phyloP scores from a whole-genome alignment of 2,329 filamentous ascomycete species.

The Trichoderma cornu-damae region DNA sequence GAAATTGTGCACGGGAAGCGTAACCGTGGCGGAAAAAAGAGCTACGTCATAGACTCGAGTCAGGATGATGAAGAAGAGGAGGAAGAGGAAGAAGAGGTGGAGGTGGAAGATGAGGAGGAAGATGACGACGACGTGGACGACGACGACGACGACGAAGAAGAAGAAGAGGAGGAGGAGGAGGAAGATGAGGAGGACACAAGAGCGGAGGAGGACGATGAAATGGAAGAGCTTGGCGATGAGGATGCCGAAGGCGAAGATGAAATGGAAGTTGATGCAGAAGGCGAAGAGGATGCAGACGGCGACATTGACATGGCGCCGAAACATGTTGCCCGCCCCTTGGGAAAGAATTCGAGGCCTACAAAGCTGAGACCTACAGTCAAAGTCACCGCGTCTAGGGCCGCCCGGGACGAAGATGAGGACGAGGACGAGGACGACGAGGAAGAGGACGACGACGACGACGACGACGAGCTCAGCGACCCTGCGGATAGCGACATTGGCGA shows the following conservation, averaged over 20 bases:
- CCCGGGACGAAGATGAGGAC: conserved; percentile 38
- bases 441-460: conserved; percentile 48
- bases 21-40: conserved; percentile 53
- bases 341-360: conserved; percentile 38
- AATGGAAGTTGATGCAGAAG: conserved; percentile 44
- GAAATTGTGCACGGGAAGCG: conserved; percentile 48
- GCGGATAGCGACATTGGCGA: conserved; percentile 44
- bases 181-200: conserved; percentile 34
- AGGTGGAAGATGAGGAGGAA: conserved; percentile 39
- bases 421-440: conserved; percentile 49
- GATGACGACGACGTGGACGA: conserved; percentile 44
- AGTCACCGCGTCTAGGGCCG: conserved; percentile 31
- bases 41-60: conserved; percentile 54
- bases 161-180: conserved; percentile 44
- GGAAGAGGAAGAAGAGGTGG: conserved; percentile 40
- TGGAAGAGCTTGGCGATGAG: conserved; percentile 33
- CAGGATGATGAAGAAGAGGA: conserved; percentile 41
- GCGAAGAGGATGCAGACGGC: conserved; percentile 41
- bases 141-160: conserved; percentile 38
- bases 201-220: conserved; percentile 36
- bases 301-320: conserved; percentile 43
- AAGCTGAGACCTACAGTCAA: conserved; percentile 35
- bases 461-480: conserved; percentile 52
- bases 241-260: conserved; percentile 41
- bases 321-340: conserved; percentile 34